Evolutionary conservation across 257 asterid species (phyloP), one percentile per base, ranked within the genome.

Genomic region (Oldenlandia corymbosa): DNA sequence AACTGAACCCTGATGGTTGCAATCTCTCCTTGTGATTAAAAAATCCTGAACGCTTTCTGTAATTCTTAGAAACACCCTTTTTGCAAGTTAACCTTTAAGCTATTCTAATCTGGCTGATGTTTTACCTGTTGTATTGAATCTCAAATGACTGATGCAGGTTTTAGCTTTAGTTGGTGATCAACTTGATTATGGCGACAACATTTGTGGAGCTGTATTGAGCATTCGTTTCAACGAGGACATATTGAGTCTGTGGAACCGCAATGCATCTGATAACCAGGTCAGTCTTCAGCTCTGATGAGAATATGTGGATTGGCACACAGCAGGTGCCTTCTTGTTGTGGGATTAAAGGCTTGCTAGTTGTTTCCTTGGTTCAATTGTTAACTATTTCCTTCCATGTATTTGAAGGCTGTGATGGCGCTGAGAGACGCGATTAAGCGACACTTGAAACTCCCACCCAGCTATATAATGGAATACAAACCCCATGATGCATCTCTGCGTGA

Each of bases 191-290:
- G 91, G 99, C 24, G 97, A 90, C 47, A 79, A 90, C 71, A 76
- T 93, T 41, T 90, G 97, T 61, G 97, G 99, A 67, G 97, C 91
- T 21, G 99, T 93, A 16, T 47, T 93, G 67, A 90, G 99, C 71
- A 79, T 90, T 67, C 99, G 99, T 59, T 87, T 90, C 76, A 93
- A 87, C 20, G 99, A 93, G 89, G 99, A 93, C 68, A 93, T 93
- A 62, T 71, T 93, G 66, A 93, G 99, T 41, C 95, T 93, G 56
- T 93, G 99, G 99, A 93, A 90, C 79, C 91, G 96, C 63, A 83
- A 87, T 81, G 97, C 99, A 7, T 84, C 96, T 58, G 97, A 93
- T 79, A 74, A 90, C 64, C 97, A 93, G 99, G 99, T 85, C 36
- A 68, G 83, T 24, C 37, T 18, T 1, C 62, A 47, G 30, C 27